Conservation (phyloP, 192 early-diverging fungal genomes). For the Linnemannia exigua region DNA sequence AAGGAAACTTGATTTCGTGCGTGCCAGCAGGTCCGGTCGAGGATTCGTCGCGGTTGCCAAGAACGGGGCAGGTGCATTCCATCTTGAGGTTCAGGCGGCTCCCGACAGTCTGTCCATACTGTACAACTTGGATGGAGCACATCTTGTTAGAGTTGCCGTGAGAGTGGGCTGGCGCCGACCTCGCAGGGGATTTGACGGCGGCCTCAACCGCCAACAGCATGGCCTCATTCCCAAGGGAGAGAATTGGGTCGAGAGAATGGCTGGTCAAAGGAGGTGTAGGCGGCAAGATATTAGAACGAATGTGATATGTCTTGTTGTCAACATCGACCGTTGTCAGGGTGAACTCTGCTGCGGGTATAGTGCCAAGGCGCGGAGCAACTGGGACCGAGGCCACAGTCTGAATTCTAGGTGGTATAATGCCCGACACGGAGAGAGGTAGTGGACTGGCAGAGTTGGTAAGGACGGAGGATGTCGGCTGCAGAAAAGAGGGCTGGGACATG, state of each 20-base stretch:
- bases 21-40: constrained; percentile 7
- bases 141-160: neutral
- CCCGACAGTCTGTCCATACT: neutral
- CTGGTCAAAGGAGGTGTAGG: neutral
- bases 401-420: constrained; percentile 21
- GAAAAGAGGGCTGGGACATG: neutral
- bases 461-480: neutral
- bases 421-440: neutral
- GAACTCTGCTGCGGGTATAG: constrained; percentile 22
- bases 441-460: neutral
- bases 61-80: constrained; percentile 9
- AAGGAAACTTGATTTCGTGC: constrained; percentile 74
- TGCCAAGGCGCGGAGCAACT: neutral
- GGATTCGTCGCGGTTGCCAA: neutral
- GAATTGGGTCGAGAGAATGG: neutral
- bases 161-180: neutral
- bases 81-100: constrained; percentile 12
- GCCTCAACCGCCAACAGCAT: neutral
- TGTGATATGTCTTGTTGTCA: constrained; percentile 38
- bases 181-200: neutral
- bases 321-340: constrained; percentile 29
- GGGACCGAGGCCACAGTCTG: neutral
- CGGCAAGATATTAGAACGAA: constrained; percentile 19
- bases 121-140: constrained; percentile 14
- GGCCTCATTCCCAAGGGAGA: neutral